Base-by-base conservation (phyloP, 768 basidiomycete genomes). In the Mycena olivaceomarginata region DNA sequence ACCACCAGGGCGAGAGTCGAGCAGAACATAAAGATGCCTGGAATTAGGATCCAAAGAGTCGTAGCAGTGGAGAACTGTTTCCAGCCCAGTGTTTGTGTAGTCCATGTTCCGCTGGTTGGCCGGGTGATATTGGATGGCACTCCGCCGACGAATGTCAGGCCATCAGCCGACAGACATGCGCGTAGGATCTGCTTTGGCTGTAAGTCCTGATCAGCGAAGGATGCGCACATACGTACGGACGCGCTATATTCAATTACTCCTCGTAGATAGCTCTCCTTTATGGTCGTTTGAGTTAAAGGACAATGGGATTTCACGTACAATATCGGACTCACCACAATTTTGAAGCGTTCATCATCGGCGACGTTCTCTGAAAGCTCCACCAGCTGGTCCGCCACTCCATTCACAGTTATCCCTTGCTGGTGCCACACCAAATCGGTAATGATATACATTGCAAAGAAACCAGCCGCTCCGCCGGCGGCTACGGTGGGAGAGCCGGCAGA, bases 391-490 rank as follows among this genome's bases (percentile, higher is more conserved):
- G 67, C 74, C 11, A 75, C 62, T 39, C 40, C 59, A 16, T 70
- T 75, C 51, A 57, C 48, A 20, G 11, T 64, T 16, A 68, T 9
- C 16, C 60, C 74, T 22, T 75, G 74, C 51, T 56, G 62, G 31
- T 70, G 67, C 67, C 67, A 69, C 59, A 75, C 67, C 74, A 75
- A 22, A 53, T 75, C 67, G 7, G 60, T 64, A 39, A 75, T 41
- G 6, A 65, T 69, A 56, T 69, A 75, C 62, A 75, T 70, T 7
- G 67, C 74, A 51, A 69, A 69, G n/a, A 31, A 18, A 15, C 74
- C 74, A 5, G 74, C 74, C 25, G 67, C 41, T 10, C 67, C 67
- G 16, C 67, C 67, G 10, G 67, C 67, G 48, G 40, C 5, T 37
- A n/a, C 4, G 11, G 48, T 20, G 0, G 67, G 12, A 8, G 22